Base-by-base conservation (phyloP, 2,329 filamentous ascomycete species). In the Juglanconis oblonga region DNA sequence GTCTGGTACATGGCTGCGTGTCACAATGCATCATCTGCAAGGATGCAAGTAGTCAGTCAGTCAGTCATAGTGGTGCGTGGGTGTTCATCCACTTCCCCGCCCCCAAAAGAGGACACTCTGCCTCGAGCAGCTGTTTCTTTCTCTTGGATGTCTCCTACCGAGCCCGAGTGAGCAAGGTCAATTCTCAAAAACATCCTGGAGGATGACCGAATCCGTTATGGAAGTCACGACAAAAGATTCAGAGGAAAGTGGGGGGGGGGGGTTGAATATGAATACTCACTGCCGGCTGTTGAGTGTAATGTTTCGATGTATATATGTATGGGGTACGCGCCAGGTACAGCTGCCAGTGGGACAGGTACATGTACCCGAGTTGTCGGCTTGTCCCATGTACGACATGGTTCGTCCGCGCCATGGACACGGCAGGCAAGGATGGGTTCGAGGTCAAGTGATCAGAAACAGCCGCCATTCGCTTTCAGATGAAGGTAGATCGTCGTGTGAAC, bases 391-490 rank as follows among this genome's bases (percentile, higher is more conserved):
- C 24, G 31, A 31, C 24, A 24, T 24, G 24, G 24, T 24, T 24
- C 24, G 24, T 24, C 24, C 24, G 24, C 24, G 24, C 24, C 2
- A 24, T 24, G 24, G 24, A 24, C 24, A 54, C 49, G 55, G 36
- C 50, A 58, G 58, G 50, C 55, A 58, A 45, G 47, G 4, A 11
- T 48, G 35, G 14, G 14, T 13, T 31, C 29, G 3, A 36, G 57
- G 55, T 58, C 59, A 59, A 59, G 47, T 62, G 60, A 59, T 48
- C 49, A 32, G 42, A 36, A 8, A 24, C 56, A 40, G 57, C 52
- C 35, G 49, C 59, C 44, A 49, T 55, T 44, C 60, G 53, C 24
- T 17, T 58, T 58, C 47, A 51, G 33, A 32, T 11, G 55, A 52
- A 17, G 36, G n/a, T 52, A 35, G 55, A 58, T 52, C 48, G 51